Percentiles rank a stretch among this genome's conserved stretches.
These are phyloP conservation scores for Thelephora ganbajun DNA, from an alignment of 768 basidiomycete genomes.

Conservation along the genomic window DNA sequence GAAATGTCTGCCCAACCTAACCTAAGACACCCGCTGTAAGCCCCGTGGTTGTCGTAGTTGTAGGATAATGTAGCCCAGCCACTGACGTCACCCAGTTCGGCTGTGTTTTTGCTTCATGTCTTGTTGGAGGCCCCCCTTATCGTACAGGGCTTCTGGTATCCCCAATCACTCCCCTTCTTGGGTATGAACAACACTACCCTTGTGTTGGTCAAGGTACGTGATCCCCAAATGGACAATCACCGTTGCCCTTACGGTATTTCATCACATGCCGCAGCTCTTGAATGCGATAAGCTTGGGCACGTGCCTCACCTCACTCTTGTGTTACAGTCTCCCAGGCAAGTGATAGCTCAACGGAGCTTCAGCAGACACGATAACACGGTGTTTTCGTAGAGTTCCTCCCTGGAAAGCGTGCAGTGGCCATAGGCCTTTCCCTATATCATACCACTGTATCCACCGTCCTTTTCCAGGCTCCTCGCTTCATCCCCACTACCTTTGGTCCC, in stretches of 20 bases:
- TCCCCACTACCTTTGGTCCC: constrained; percentile 56
- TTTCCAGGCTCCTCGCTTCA: constrained; percentile 65
- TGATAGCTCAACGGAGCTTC: constrained; percentile 2
- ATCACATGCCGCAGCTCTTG: constrained; percentile 38
- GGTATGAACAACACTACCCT: constrained; percentile 75
- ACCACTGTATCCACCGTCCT: constrained; percentile 58
- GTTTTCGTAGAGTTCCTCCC: constrained; percentile 55
- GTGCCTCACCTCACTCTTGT: constrained; percentile 49
- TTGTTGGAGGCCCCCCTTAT: constrained; percentile 69
- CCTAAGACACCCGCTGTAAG: too few relatives aligned
- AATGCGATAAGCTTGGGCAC: constrained; percentile 45
- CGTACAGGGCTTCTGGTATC: constrained; percentile 59
- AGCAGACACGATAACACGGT: background rate
- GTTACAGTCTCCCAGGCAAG: constrained; percentile 59
- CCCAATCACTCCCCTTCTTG: constrained; percentile 52
- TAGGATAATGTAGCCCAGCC: background rate
- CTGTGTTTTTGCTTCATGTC: constrained; percentile 66
- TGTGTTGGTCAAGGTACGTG: constrained; percentile 57
- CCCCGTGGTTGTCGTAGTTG: background rate
- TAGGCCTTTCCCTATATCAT: constrained; percentile 68
- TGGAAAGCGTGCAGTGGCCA: constrained; percentile 72
- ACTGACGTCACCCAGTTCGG: constrained; percentile 28
- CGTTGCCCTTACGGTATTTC: background rate
- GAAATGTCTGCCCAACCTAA: background rate
- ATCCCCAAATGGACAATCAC: background rate